Base-by-base conservation (phyloP, 106 monocot species). In the Dendrobium huoshanense region DNA sequence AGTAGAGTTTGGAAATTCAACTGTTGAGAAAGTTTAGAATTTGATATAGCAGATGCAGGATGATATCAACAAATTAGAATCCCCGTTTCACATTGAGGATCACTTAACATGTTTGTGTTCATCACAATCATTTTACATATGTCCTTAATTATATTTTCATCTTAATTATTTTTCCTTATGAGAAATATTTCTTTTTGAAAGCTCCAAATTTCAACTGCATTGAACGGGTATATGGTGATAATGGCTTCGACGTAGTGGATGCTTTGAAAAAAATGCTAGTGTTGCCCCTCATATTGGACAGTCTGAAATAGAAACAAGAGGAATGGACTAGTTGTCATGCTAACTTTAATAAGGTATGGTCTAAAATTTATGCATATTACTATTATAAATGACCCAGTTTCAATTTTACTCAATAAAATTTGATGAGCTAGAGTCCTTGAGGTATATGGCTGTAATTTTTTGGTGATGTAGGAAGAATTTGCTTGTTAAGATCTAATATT, bases 221-320 rank as follows among this genome's bases (percentile, higher is more conserved):
- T 73, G 92, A 95, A 81, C 58, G 90, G n/a, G 79, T 95, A 77
- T 95, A 95, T 87, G 95, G 92, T 49, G 95, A 95, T 77, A 89
- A 90, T 80, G 95, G 95, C 4, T 82, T 92, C 55, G 95, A 95
- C 79, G 88, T 89, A 16, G 79, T 95, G 90, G 92, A 95, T 81
- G 84, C 85, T 55, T 81, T 95, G 31, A 81, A 83, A 88, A 92
- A 65, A 92, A 92, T 79, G 83, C 95, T 75, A 82, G 80, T 77
- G 72, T 85, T 95, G 41, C 90, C 92, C 75, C 85, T 95, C 19
- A 86, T 95, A 81, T 89, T 92, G 61, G 83, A 87, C 43, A 92
- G 95, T 64, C 65, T 95, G 78, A 95, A 95, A 80, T 92, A 95
- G 78, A 95, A 95, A 79, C 92, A 92, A 85, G 92, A 90, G 68